Base-by-base conservation (phyloP, 2,329 filamentous ascomycete genomes). In the Lecanicillium sp. region DNA sequence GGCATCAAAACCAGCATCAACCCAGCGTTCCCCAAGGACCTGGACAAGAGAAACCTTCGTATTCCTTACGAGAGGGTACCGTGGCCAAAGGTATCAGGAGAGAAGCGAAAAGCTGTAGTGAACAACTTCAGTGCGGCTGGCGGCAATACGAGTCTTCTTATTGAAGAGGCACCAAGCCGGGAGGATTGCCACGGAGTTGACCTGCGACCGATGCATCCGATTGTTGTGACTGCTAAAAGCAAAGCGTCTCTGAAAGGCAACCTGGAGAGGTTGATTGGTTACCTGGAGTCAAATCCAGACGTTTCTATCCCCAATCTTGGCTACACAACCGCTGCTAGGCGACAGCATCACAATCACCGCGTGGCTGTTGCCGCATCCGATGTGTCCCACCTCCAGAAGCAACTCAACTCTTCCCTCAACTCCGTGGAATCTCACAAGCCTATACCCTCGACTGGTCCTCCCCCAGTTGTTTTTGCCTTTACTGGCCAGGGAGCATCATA, bases 61-160 rank as follows among this genome's bases (percentile, higher is more conserved):
- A 65, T 72, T 31, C 51, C 60, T 0, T 45, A 58, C 3, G 45
- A 65, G 29, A 37, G 57, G 6, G 60, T 52, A 0, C 46, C 56
- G 1, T 68, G 65, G 57, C 18, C 46, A 3, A 45, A 51, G 2
- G 37, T 33, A 12, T 37, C 37, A 3, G 53, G 47, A 12, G 43
- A 43, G 17, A 50, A 58, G 38, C 56, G 71, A 3, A 54, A 57
- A 4, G 49, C 44, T 1, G 36, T 56, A 6, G 60, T 65, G 19
- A 78, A 79, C 52, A 75, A 72, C 52, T 78, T 78, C 50, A 64
- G 60, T 38, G 65, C 57, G 4, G 42, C 70, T 8, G 74, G 74
- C 39, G 73, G 73, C 4, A 79, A 78, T 58, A 82, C 78, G 4
- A 75, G 76, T 19, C 54, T 59, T 81, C 79, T 32, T 75, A 43